Conservation (phyloP, 805 yeast species). For the Lachancea meyersii region DNA sequence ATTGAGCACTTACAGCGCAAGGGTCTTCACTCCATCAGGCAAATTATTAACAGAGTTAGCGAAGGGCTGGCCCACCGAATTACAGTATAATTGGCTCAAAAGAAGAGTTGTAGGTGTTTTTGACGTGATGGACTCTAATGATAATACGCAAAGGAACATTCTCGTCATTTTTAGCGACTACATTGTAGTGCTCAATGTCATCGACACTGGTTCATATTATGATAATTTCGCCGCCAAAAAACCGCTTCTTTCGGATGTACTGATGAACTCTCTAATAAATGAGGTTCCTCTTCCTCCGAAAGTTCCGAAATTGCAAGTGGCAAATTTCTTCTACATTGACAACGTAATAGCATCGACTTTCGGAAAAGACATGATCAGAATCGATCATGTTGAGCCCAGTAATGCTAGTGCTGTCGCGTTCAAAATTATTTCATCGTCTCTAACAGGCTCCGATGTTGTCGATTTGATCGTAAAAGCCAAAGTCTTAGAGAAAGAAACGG, state of each 20-base stretch:
- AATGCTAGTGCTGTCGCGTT: constrained; percentile 20
- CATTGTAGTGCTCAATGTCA: constrained; percentile 54
- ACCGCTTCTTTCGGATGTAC: constrained; percentile 67
- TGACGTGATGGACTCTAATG: constrained; percentile 38
- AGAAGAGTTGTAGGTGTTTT: constrained; percentile 78
- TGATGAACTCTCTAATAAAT: constrained; percentile 86
- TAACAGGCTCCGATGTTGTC: constrained; percentile 60
- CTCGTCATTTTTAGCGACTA: constrained; percentile 78
- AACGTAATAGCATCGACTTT: constrained; percentile 46
- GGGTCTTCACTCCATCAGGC: constrained; percentile 89
- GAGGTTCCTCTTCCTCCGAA: constrained; percentile 64
- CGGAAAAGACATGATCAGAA: constrained; percentile 20
- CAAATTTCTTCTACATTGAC: constrained; percentile 58
- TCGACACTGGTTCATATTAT: constrained; percentile 36
- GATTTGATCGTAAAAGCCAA: constrained; percentile 50
- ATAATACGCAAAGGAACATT: constrained; percentile 41
- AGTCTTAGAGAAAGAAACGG: constrained; percentile 69
- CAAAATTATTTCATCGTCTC: constrained; percentile 20
- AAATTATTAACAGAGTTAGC: constrained; percentile 81
- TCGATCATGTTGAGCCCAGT: constrained; percentile 17
- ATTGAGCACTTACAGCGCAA: constrained; percentile 45
- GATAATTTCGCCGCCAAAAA: constrained; percentile 18
- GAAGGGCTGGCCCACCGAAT: constrained; percentile 76
- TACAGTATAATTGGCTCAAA: constrained; percentile 84
- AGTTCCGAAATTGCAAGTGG: constrained; percentile 65